Evolutionary conservation across 1,284 basidiomycete species (phyloP).

Genomic region (Tremellales sp.): DNA sequence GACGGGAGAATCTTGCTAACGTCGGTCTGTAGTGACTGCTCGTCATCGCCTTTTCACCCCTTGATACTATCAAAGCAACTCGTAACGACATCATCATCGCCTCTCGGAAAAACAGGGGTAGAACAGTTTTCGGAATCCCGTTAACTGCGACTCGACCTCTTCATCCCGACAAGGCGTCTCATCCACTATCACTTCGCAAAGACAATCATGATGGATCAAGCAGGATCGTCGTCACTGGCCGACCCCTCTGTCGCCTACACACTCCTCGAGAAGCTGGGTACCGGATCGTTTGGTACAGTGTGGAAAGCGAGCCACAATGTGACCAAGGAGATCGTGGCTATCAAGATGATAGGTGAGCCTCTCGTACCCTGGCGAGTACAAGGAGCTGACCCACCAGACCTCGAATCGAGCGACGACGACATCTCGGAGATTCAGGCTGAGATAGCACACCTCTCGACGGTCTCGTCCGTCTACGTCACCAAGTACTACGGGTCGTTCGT

Average conservation of each 20-base stretch:
- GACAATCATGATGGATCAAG: too few species aligned
- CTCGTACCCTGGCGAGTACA: not conserved
- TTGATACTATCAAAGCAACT: too few species aligned
- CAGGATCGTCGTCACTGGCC: conserved; percentile 16
- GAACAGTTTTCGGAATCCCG: too few species aligned
- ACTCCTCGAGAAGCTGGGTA: conserved; percentile 89
- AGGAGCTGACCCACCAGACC: conserved; percentile 27
- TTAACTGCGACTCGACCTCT: too few species aligned
- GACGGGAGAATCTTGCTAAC: too few species aligned
- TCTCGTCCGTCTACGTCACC: conserved; percentile 93
- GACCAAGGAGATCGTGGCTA: conserved; percentile 88
- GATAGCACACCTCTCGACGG: conserved; percentile 90
- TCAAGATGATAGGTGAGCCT: conserved; percentile 85
- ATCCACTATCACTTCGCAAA: too few species aligned
- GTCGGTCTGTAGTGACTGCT: too few species aligned
- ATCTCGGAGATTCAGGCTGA: conserved; percentile 97
- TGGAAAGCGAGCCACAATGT: conserved; percentile 93
- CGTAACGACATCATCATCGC: too few species aligned
- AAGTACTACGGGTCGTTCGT: conserved; percentile 97
- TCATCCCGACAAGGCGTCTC: too few species aligned
- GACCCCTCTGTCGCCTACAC: conserved; percentile 87
- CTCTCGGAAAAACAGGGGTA: too few species aligned
- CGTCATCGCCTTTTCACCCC: too few species aligned
- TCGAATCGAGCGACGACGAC: conserved; percentile 76
- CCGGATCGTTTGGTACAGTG: conserved; percentile 94